Percentiles rank a stretch among this genome's conserved stretches.
Conservation (phyloP, 2,329 filamentous ascomycete genomes). For the Penicillium sp. region DNA sequence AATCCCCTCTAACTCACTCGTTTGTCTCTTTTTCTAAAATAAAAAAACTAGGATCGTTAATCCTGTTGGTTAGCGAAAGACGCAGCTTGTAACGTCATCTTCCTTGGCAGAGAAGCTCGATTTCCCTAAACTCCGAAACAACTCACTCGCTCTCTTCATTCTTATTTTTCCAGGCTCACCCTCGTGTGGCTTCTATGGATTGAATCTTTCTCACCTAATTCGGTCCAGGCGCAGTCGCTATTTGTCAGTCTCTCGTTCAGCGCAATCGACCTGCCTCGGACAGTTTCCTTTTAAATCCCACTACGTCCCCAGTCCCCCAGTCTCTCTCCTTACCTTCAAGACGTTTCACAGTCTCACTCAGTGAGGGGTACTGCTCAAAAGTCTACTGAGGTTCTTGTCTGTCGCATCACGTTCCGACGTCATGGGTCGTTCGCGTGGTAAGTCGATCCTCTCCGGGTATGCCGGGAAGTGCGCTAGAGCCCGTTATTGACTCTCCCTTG, state of each 20-base stretch:
- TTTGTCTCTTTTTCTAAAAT: not conserved
- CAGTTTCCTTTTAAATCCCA: constrained; percentile 16
- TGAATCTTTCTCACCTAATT: constrained; percentile 10
- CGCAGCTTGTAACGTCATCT: constrained; percentile 4
- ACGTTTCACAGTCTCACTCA: constrained; percentile 9
- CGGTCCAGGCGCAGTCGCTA: not conserved
- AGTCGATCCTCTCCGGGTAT: constrained; percentile 20
- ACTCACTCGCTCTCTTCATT: constrained; percentile 5
- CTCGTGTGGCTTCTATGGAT: constrained; percentile 13
- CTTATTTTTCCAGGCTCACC: not conserved
- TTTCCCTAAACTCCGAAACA: constrained; percentile 1
- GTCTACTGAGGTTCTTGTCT: not conserved
- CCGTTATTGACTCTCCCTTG: constrained; percentile 27
- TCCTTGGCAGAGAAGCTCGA: constrained; percentile 3
- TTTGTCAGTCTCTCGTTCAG: constrained; percentile 9
- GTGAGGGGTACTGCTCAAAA: constrained; percentile 2
- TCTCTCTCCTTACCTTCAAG: not conserved
- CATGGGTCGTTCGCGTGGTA: constrained; percentile 42
- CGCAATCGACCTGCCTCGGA: not conserved
- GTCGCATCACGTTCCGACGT: constrained; percentile 13
- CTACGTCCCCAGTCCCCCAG: not conserved
- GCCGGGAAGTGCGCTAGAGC: constrained; percentile 8
- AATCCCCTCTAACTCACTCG: not conserved
- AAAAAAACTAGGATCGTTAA: not conserved
- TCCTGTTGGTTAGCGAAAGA: not conserved